Evolutionary conservation across 148 eudicot genomes (phyloP).

Genomic region (Dysphania ambrosioides): DNA sequence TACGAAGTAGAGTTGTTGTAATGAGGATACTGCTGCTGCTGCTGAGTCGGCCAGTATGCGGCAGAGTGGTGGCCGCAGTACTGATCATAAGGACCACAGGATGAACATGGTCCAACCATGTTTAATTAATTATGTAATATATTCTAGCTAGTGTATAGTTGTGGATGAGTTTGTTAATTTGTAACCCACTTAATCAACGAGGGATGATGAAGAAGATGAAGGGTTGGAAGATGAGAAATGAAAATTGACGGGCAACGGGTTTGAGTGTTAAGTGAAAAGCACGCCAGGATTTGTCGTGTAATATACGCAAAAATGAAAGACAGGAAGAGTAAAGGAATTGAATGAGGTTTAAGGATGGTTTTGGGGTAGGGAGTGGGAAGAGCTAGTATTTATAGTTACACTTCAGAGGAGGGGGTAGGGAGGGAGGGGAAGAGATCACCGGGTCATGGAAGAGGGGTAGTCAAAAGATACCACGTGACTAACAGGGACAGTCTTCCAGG

Average conservation of each 20-base stretch:
- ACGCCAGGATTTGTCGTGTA: not conserved
- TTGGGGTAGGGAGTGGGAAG: constrained; percentile 3
- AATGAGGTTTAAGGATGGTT: too few species aligned
- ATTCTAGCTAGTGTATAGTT: too few species aligned
- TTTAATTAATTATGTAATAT: too few species aligned
- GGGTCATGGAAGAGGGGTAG: too few species aligned
- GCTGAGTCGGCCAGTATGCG: constrained; percentile 34
- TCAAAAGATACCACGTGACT: constrained; percentile 79
- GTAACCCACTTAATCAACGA: too few species aligned
- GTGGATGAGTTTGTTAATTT: too few species aligned
- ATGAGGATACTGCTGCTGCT: constrained; percentile 29
- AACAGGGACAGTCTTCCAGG: constrained; percentile 85
- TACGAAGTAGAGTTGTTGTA: constrained; percentile 14
- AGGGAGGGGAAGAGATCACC: not conserved
- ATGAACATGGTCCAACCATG: constrained; percentile 55
- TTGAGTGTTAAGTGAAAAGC: too few species aligned
- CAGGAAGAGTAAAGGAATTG: too few species aligned
- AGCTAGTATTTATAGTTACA: constrained; percentile 29
- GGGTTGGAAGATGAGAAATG: too few species aligned
- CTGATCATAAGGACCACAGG: constrained; percentile 34
- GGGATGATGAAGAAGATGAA: too few species aligned
- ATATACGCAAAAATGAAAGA: not conserved
- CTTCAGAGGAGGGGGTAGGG: not conserved
- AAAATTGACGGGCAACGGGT: too few species aligned
- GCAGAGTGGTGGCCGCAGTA: constrained; percentile 19